Evolutionary conservation across 441 rosid genomes (phyloP).

Genomic region (Macaranga tanarius): DNA sequence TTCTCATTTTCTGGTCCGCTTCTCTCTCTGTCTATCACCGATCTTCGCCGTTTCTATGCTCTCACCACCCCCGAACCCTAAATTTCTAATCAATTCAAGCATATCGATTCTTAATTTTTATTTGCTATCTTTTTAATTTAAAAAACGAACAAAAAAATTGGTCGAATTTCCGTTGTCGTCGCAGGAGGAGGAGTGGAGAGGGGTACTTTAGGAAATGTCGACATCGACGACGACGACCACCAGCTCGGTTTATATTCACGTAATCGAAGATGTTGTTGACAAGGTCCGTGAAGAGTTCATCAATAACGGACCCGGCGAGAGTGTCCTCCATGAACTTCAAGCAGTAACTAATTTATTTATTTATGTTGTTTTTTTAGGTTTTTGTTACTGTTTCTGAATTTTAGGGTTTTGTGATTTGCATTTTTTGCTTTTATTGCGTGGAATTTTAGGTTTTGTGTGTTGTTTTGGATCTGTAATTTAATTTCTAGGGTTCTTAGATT

Average conservation of each 20-base stretch:
- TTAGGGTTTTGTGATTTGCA: background rate
- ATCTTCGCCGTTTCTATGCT: conserved; percentile 13
- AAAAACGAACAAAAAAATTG: background rate
- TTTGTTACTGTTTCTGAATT: conserved; percentile 10
- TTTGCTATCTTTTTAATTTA: conserved; percentile 4
- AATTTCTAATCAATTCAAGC: background rate
- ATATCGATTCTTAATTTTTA: background rate
- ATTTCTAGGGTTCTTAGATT: conserved; percentile 40
- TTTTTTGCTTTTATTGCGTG: background rate
- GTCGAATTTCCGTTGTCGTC: background rate
- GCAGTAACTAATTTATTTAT: conserved; percentile 49
- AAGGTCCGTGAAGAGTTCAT: conserved; percentile 93
- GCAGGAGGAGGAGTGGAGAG: background rate
- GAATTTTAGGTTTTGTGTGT: background rate
- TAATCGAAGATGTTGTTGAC: conserved; percentile 86
- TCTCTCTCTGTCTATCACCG: conserved; percentile 16
- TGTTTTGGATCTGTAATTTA: conserved; percentile 28
- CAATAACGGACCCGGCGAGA: conserved; percentile 78
- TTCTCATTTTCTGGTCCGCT: conserved; percentile 60
- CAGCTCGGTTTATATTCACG: conserved; percentile 72
- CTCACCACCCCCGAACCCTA: conserved; percentile 31
- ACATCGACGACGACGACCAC: conserved; percentile 51
- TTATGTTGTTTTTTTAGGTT: conserved; percentile 1
- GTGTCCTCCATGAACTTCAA: conserved; percentile 87
- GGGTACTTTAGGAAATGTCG: conserved; percentile 43